These are phyloP conservation scores for Backusella macrospora DNA, from an alignment of 192 early-diverging fungal species.

Conservation along the genomic window DNA sequence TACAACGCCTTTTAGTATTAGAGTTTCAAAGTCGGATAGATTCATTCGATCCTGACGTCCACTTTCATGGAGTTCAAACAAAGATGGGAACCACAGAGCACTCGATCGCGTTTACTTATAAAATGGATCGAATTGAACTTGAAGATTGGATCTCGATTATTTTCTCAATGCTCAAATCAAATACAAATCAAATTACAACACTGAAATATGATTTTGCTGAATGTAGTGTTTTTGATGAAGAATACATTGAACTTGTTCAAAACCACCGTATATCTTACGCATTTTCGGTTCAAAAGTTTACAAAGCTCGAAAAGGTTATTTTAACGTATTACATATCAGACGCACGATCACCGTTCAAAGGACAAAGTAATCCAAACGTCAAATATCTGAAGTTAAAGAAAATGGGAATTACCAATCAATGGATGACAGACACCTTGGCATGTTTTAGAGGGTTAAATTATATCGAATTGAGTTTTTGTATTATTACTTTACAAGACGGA, in stretches of 20 bases:
- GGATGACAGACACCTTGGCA: not conserved
- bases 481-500: constrained; percentile 1
- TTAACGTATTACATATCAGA: constrained; percentile 4
- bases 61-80: not conserved
- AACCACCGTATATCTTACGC: not conserved
- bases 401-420: constrained; percentile 4
- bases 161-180: constrained; percentile 4
- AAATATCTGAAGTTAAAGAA: constrained; percentile 5
- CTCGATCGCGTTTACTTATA: not conserved
- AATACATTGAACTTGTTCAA: constrained; percentile 10
- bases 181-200: not conserved
- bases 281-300: not conserved
- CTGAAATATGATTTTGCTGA: constrained; percentile 6
- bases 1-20: not conserved
- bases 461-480: constrained; percentile 6
- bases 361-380: not conserved
- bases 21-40: constrained; percentile 12
- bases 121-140: constrained; percentile 6
- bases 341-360: not conserved
- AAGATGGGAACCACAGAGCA: not conserved
- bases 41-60: constrained; percentile 1
- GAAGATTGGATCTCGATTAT: constrained; percentile 4
- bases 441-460: not conserved
- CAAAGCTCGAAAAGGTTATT: not conserved
- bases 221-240: not conserved